phyloP scores from a whole-genome alignment of 176 grass and related monocot species.

The barley (Hordeum vulgare) region DNA sequence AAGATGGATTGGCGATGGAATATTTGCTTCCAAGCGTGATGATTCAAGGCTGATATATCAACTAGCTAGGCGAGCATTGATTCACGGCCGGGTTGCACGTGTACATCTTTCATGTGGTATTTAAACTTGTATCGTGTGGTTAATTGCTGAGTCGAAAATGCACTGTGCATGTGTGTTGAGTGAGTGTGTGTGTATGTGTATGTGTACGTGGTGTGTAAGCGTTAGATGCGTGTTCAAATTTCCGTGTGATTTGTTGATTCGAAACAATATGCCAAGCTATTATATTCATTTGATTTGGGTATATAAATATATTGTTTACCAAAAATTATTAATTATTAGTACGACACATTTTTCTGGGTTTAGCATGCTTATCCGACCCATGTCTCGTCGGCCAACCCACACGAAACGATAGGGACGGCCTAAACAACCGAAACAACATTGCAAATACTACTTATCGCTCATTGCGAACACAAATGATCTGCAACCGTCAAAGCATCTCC shows the following conservation, averaged over 20 bases:
- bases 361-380: no score
- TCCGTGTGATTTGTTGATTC: conserved; percentile 12
- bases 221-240: background rate
- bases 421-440: no score
- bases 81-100: background rate
- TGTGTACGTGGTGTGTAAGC: background rate
- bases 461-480: no score
- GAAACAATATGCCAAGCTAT: background rate
- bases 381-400: no score
- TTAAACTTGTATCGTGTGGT: background rate
- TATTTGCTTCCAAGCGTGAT: background rate
- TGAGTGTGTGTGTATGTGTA: background rate
- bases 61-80: background rate
- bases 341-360: no score
- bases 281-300: background rate
- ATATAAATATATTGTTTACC: background rate
- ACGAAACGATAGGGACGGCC: no score
- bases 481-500: no score
- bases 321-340: background rate
- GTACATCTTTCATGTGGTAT: background rate
- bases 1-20: background rate
- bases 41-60: background rate
- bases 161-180: background rate
- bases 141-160: background rate
- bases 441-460: no score